Conservation (phyloP, 345 rosid genomes). For the Sonneratia alba region DNA sequence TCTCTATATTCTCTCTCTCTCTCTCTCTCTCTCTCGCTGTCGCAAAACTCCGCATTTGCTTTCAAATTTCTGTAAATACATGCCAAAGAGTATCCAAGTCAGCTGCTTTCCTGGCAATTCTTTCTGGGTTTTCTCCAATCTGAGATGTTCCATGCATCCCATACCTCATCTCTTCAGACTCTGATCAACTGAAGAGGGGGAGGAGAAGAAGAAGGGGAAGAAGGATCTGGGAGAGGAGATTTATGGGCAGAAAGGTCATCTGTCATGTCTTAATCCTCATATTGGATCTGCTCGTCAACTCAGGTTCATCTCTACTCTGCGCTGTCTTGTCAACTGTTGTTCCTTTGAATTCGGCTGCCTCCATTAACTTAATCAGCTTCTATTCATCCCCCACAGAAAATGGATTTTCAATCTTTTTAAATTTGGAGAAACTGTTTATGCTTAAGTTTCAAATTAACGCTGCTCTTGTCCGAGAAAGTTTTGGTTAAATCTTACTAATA, state of each 20-base stretch:
- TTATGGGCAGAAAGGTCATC: conserved; percentile 12
- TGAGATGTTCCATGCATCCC: background rate
- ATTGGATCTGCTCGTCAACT: conserved; percentile 5
- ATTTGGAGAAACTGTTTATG: too few relatives aligned
- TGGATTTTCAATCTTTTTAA: background rate
- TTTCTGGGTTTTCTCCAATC: background rate
- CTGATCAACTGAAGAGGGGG: background rate
- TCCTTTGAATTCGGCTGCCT: background rate
- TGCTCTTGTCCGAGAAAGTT: too few relatives aligned
- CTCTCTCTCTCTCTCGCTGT: conserved; percentile 6
- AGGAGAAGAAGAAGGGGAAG: background rate
- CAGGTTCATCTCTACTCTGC: background rate
- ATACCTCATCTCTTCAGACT: background rate
- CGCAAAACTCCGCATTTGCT: conserved; percentile 5
- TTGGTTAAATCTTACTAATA: too few relatives aligned
- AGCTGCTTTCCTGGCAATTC: conserved; percentile 4
- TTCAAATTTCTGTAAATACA: background rate
- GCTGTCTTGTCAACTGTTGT: background rate
- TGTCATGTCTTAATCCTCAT: conserved; percentile 5
- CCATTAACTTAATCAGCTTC: too few relatives aligned
- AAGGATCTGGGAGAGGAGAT: background rate
- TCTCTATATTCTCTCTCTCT: too few relatives aligned
- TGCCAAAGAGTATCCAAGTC: conserved; percentile 11
- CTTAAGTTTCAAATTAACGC: too few relatives aligned
- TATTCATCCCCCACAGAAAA: too few relatives aligned